phyloP scores from a whole-genome alignment of 1,284 basidiomycete species.

The Malassezia brasiliensis region DNA sequence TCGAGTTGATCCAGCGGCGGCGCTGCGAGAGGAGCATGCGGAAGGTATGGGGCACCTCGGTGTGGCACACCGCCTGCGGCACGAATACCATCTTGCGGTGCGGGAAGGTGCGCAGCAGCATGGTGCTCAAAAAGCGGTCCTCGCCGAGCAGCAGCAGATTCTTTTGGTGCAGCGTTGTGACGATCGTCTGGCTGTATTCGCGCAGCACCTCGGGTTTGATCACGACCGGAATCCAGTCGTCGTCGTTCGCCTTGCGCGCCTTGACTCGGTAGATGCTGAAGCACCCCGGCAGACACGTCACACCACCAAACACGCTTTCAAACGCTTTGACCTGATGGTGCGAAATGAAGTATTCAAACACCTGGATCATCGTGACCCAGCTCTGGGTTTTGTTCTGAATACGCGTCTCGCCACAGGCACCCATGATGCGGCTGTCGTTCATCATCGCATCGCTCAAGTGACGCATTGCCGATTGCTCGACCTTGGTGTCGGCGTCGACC shows the following conservation, averaged over 20 bases:
- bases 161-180: constrained; percentile 93
- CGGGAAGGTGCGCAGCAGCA: constrained; percentile 76
- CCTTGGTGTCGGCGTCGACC: constrained; percentile 84
- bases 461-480: constrained; percentile 37
- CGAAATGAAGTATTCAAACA: constrained; percentile 98
- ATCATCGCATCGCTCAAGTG: constrained; percentile 69
- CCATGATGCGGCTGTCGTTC: constrained; percentile 97
- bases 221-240: constrained; percentile 96
- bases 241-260: constrained; percentile 66
- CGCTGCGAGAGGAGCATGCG: constrained; percentile 85
- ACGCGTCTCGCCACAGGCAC: constrained; percentile 93
- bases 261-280: constrained; percentile 99
- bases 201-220: constrained; percentile 94
- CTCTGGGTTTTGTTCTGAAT: constrained; percentile 90
- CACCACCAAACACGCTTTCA: constrained; percentile 97
- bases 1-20: constrained; percentile 98
- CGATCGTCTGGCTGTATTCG: constrained; percentile 88
- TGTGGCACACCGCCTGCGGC: constrained; percentile 87
- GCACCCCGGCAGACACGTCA: constrained; percentile 95
- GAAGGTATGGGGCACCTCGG: constrained; percentile 93
- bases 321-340: constrained; percentile 97
- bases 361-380: constrained; percentile 97
- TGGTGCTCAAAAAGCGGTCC: constrained; percentile 78
- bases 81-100: constrained; percentile 95
- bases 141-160: constrained; percentile 91